Conservation (phyloP, 345 rosid species). For the Mangifera indica region DNA sequence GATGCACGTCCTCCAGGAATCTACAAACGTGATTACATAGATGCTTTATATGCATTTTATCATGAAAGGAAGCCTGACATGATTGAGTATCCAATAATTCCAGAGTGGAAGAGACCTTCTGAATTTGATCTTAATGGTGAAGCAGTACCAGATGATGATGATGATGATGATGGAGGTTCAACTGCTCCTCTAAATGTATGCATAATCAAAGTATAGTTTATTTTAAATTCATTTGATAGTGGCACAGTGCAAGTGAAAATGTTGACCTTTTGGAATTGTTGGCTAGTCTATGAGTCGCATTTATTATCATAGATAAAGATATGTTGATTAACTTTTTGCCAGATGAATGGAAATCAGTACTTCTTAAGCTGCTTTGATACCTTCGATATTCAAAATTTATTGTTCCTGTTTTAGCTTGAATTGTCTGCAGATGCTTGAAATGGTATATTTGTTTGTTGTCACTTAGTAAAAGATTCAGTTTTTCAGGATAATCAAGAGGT, state of each 20-base stretch:
- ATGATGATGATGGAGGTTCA: slow-evolving; percentile 63
- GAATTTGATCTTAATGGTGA: slow-evolving; percentile 98
- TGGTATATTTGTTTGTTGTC: slow-evolving; percentile 7
- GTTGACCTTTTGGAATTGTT: too few relatives aligned
- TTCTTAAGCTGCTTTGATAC: not conserved
- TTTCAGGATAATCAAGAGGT: slow-evolving; percentile 63
- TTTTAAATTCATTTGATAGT: not conserved
- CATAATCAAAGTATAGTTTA: slow-evolving; percentile 19
- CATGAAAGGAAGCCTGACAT: slow-evolving; percentile 84
- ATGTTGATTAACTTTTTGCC: not conserved
- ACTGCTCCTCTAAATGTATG: slow-evolving; percentile 49
- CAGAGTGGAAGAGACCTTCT: slow-evolving; percentile 95
- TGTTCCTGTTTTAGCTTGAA: slow-evolving; percentile 4
- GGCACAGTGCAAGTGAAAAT: not conserved
- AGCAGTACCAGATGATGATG: slow-evolving; percentile 80
- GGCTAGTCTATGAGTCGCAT: not conserved
- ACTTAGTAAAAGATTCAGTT: not conserved
- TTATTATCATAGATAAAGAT: not conserved
- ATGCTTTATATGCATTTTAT: slow-evolving; percentile 78
- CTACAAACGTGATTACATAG: slow-evolving; percentile 86
- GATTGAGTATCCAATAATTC: slow-evolving; percentile 74
- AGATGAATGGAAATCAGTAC: not conserved
- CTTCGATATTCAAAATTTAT: not conserved
- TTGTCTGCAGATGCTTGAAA: not conserved
- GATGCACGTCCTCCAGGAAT: slow-evolving; percentile 98